Evolutionary conservation across 2,329 filamentous ascomycete genomes (phyloP).

Genomic region (Pyrenochaeta sp.): DNA sequence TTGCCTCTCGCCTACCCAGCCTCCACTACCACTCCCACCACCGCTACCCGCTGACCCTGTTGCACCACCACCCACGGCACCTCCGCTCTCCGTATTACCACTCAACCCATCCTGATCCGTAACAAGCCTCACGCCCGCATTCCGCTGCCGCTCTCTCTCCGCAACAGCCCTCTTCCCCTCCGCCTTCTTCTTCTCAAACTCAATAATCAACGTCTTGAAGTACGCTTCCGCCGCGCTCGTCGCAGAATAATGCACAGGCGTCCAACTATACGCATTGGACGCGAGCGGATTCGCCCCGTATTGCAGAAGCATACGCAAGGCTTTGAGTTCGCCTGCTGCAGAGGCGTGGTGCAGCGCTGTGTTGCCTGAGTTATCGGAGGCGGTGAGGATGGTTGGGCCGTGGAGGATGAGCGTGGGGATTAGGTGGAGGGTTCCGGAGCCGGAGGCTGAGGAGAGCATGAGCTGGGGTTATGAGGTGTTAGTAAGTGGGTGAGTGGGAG

Average conservation of each 20-base stretch:
- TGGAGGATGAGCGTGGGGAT: conserved; percentile 49
- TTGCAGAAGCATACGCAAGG: conserved; percentile 77
- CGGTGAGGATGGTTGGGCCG: conserved; percentile 36
- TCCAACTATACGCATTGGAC: conserved; percentile 81
- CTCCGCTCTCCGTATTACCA: conserved; percentile 8
- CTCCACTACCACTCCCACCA: neutral
- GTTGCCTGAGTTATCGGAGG: conserved; percentile 76
- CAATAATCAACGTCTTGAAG: conserved; percentile 77
- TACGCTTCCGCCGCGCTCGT: conserved; percentile 87
- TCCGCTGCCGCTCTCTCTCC: conserved; percentile 43
- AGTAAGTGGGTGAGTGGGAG: too few species aligned
- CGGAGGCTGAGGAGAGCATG: conserved; percentile 50
- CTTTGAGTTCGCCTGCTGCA: conserved; percentile 80
- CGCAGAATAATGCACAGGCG: conserved; percentile 81
- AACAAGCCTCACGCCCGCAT: conserved; percentile 47
- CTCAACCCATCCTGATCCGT: conserved; percentile 39
- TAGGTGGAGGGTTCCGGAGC: conserved; percentile 55
- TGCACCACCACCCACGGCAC: neutral
- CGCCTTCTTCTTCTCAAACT: conserved; percentile 70
- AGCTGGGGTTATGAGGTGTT: conserved; percentile 34
- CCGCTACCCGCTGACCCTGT: neutral
- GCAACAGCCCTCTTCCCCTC: conserved; percentile 48
- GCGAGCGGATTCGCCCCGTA: conserved; percentile 79
- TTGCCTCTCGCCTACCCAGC: conserved; percentile 13
- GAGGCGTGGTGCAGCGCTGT: conserved; percentile 88